Base-by-base conservation (phyloP, 192 early-diverging fungal genomes). In the Funneliformis geosporum region DNA sequence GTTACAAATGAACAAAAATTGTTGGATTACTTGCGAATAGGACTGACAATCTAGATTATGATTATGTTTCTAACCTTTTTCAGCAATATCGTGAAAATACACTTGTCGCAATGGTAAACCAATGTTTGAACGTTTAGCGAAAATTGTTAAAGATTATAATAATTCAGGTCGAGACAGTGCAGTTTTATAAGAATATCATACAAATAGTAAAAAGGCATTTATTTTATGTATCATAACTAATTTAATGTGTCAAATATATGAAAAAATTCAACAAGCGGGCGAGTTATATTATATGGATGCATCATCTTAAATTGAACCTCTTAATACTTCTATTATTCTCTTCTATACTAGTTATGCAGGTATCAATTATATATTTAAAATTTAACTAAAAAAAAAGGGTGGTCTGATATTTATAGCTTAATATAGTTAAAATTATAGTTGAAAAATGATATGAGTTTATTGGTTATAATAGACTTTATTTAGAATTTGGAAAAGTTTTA, bases 241-340 rank as follows among this genome's bases (percentile, higher is more conserved):
- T 23, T n/a, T 71, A 0, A 71, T 71, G 6, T 16, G 16, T 40
- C 0, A 21, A 18, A 21, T 71, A 23, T 8, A 71, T 71, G 69
- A 71, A 39, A 71, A 44, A 28, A 42, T 40, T 18, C 3, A 3
- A 14, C 42, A 71, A 44, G 11, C 69, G 18, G 3, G 69, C 0
- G 27, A 40, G 18, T 7, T 71, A 5, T 71, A 21, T 18, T 71
- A 71, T 44, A 40, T 71, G 39, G 11, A 71, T 25, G 69, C 40
- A 9, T 71, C 42, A 46, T 39, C 69, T 40, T 71, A 39, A 42
- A 44, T 71, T 10, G 40, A 44, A 71, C 69, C 0, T 11, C 3
- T 71, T 18, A 71, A 71, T 46, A 71, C 10, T 5, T 71, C 1
- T 14, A 71, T 71, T 71, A 71, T 42, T 21, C 18, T 71, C 3